phyloP scores from a whole-genome alignment of 257 asterid species.

The Capsicum chinense region DNA sequence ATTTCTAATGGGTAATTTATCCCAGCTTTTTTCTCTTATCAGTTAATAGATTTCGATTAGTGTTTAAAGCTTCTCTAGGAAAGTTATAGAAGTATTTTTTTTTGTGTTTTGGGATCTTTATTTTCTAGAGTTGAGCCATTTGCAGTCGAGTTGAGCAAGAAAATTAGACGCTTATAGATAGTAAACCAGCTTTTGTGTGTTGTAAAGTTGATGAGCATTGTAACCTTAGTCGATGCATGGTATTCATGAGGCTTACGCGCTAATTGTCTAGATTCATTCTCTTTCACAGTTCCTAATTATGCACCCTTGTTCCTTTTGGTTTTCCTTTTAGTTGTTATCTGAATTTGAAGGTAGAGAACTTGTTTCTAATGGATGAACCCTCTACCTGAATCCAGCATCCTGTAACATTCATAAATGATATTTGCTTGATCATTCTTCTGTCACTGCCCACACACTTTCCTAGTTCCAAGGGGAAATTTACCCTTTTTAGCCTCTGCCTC shows the following conservation, averaged over 20 bases:
- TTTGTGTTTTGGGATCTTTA: constrained; percentile 43
- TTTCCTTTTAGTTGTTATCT: background rate
- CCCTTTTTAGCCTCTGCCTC: background rate
- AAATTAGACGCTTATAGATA: background rate
- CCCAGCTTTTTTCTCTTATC: background rate
- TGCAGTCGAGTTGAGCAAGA: background rate
- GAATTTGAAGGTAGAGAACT: background rate
- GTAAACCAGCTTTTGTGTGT: background rate
- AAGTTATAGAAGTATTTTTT: constrained; percentile 44
- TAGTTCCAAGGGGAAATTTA: background rate
- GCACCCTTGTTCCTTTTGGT: background rate
- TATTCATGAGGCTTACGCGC: background rate
- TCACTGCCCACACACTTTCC: background rate
- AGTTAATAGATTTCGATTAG: constrained; percentile 44
- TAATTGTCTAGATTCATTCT: background rate
- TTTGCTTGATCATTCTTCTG: too few species aligned
- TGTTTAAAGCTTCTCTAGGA: constrained; percentile 44
- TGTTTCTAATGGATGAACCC: background rate
- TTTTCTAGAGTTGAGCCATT: constrained; percentile 37
- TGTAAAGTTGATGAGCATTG: background rate
- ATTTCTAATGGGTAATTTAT: too few species aligned
- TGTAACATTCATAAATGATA: too few species aligned
- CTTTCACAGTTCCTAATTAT: background rate
- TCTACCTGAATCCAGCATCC: background rate
- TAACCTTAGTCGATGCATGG: background rate